Evolutionary conservation across 1,139 yeast genomes (phyloP), one percentile per base, ranked within the genome.

Genomic region (Candida pseudoviswanathii): DNA sequence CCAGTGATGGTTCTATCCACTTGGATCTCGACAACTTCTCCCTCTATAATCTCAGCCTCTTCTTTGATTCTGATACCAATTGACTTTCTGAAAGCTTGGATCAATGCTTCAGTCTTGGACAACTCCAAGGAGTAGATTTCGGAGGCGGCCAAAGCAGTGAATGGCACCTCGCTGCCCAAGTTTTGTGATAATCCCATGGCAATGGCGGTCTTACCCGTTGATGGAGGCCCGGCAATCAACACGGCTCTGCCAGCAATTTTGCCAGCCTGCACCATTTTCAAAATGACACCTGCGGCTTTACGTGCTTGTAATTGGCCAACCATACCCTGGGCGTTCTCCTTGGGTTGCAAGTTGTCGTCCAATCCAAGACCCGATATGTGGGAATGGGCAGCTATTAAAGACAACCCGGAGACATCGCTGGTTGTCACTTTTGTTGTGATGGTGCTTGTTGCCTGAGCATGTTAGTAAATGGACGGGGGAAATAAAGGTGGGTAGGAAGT

Each of bases 11-110:
- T 89, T 65, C 98, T 84, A 70, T 94, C 99, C 58, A 95, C 92
- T 72, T 92, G 98, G 64, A 94, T 90, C 70, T 94, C 99, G 38
- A 95, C 98, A 44, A 95, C 99, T 71, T 95, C 99, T 65, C 99
- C 99, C 70, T 94, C 98, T 58, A 95, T 92, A 53, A 95, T 81
- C 68, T 95, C 99, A 4, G 97, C 92, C 67, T 94, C 98, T 70
- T 95, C 99, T 67, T 89, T 91, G 67, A 95, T 95, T 63, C 87
- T 85, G 55, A 95, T 89, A 44, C 99, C 99, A 67, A 95, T 94
- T 25, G 96, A 86, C 64, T 89, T 92, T 66, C 99, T 81, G 75
- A 94, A 94, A 6, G 96, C 96, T 73, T 94, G 99, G 8, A 96
- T 91, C 61, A 94, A 78, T 0, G 97, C 92, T 70, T 95, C 99